phyloP scores from a whole-genome alignment of 257 asterid genomes.

The Solanum appendiculatum region DNA sequence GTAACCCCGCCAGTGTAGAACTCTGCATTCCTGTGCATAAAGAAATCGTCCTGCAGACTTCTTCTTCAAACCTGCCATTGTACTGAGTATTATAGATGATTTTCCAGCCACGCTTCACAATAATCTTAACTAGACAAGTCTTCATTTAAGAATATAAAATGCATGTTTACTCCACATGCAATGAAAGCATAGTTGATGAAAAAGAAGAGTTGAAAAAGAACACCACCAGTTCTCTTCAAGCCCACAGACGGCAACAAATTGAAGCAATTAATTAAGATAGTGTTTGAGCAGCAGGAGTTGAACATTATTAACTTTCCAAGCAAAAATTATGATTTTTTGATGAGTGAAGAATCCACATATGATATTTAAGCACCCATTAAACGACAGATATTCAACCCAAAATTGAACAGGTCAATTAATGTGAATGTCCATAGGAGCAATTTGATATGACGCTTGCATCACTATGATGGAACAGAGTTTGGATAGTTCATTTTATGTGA shows the following conservation, averaged over 20 bases:
- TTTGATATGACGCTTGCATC: not conserved
- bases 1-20: constrained; percentile 91
- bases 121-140: not conserved
- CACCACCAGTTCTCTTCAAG: not conserved
- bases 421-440: not conserved
- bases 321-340: not conserved
- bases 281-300: not conserved
- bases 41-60: constrained; percentile 73
- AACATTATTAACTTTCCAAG: not conserved
- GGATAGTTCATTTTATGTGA: not conserved
- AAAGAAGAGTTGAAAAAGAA: not conserved
- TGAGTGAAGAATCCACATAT: not conserved
- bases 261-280: not conserved
- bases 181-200: not conserved
- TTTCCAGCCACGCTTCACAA: not conserved
- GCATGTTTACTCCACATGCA: not conserved
- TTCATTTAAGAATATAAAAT: not conserved
- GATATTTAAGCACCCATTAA: not conserved
- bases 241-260: not conserved
- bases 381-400: not conserved
- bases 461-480: not conserved
- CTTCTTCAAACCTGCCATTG: constrained; percentile 68
- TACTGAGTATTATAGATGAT: not conserved
- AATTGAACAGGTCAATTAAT: not conserved
- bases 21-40: constrained; percentile 98